Evolutionary conservation across 148 eudicot species (phyloP), one percentile per base, ranked within the genome.

Genomic region (Polygonum aviculare): DNA sequence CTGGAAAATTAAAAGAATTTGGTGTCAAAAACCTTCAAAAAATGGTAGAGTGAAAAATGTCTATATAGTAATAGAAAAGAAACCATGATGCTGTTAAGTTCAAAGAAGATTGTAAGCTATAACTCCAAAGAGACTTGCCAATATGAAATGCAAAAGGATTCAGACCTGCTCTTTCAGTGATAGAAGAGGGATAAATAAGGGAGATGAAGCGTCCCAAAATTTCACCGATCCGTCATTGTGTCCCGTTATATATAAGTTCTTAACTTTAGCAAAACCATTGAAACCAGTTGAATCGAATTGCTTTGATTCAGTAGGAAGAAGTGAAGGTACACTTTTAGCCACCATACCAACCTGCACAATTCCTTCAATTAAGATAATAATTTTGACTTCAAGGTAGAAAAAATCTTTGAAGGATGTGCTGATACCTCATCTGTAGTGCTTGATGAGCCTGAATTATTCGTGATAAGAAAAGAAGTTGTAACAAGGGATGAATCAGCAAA

Each of bases 141-240:
- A 60, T n/a, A 35, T n/a, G 21, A 22, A 75, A n/a, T 41, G 33
- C 14, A 44, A 48, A 11, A 22, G 8, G 9, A 83, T 7, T 52
- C 33, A 52, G 79, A 96, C 99, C 98, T 90, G 93, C 75, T 95
- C 98, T 76, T 85, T 86, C 62, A 96, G 44, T 50, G 94, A 88
- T 72, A 89, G 55, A 77, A 96, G 82, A 18, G 99, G 99, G 39
- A 86, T 78, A 75, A 93, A 76, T 80, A 87, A 81, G 19, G 98
- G 94, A 75, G 85, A 84, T 48, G 97, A 84, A 63, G 86, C 89
- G 81, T 96, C 93, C 99, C 99, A 96, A 74, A 96, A 88, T 73
- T 85, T 87, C 38, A 96, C 88, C 55, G 88, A 86, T 73, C 99
- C 99, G 76, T 91, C 90, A 78, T 73, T 77, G 72, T 96, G 97